Conservation (phyloP, 192 early-diverging fungal species). For the Polychytrium aggregatum region DNA sequence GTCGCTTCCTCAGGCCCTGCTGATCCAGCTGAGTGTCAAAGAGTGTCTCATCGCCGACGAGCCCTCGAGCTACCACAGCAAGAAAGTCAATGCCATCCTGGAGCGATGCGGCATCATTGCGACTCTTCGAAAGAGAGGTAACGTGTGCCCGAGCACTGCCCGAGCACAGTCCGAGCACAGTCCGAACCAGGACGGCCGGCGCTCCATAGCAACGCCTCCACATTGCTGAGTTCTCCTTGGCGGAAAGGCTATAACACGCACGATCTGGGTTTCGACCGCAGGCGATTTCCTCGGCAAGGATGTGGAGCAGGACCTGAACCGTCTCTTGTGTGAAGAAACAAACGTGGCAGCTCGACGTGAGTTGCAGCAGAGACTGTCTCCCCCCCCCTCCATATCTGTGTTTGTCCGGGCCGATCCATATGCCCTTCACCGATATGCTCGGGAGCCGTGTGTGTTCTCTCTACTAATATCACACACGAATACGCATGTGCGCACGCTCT, state of each 20-base stretch:
- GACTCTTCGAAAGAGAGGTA: conserved; percentile 55
- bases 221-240: no score
- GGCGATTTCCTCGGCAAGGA: conserved; percentile 62
- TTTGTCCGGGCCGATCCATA: no score
- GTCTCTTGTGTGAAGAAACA: conserved; percentile 59
- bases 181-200: no score
- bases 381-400: no score
- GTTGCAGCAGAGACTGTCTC: no score
- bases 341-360: conserved; percentile 52
- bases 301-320: conserved; percentile 77
- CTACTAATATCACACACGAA: not conserved
- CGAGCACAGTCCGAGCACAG: no score
- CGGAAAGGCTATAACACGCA: no score
- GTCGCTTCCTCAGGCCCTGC: conserved; percentile 56
- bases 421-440: no score
- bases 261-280: conserved; percentile 6
- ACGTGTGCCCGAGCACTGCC: no score
- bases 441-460: not conserved
- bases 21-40: conserved; percentile 88
- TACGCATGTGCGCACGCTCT: not conserved
- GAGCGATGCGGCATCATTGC: conserved; percentile 66
- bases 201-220: no score
- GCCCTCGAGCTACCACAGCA: conserved; percentile 50
- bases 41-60: conserved; percentile 69
- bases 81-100: conserved; percentile 58